These are phyloP conservation scores for Psilocybe sp. DNA, from an alignment of 768 basidiomycete genomes.

Conservation along the genomic window DNA sequence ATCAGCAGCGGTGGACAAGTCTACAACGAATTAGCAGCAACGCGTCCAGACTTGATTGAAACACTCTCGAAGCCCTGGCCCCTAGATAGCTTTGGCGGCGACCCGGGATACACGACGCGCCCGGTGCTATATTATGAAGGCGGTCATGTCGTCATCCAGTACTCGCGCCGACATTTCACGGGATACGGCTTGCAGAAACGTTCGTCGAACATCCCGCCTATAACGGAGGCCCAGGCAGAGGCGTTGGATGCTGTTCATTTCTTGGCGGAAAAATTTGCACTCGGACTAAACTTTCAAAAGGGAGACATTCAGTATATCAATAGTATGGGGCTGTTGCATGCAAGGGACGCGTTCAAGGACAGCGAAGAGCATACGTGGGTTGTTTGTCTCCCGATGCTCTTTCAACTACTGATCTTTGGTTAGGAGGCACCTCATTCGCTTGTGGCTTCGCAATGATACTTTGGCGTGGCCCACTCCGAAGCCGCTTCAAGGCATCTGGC, in stretches of 20 bases:
- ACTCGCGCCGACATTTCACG: conserved; percentile 44
- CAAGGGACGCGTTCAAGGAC: conserved; percentile 41
- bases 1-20: conserved; percentile 41
- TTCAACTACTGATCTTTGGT: neutral
- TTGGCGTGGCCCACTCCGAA: conserved; percentile 43
- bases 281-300: conserved; percentile 44
- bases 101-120: conserved; percentile 31
- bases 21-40: conserved; percentile 45
- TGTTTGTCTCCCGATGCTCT: neutral
- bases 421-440: conserved; percentile 42
- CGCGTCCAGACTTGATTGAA: conserved; percentile 40
- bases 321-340: conserved; percentile 41
- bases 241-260: conserved; percentile 45
- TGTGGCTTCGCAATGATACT: conserved; percentile 46
- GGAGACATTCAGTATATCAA: conserved; percentile 51
- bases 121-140: conserved; percentile 39
- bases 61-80: conserved; percentile 41
- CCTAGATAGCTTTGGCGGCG: conserved; percentile 40
- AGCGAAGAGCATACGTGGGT: conserved; percentile 39
- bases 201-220: conserved; percentile 38
- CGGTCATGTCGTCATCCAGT: conserved; percentile 39
- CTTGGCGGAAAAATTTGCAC: conserved; percentile 38
- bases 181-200: conserved; percentile 36
- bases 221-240: conserved; percentile 48
- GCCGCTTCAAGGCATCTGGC: conserved; percentile 34